Percentiles rank a stretch among this genome's conserved stretches.
Conservation (phyloP, 2,329 filamentous ascomycete genomes). For the Sarocladium brachiariae region DNA sequence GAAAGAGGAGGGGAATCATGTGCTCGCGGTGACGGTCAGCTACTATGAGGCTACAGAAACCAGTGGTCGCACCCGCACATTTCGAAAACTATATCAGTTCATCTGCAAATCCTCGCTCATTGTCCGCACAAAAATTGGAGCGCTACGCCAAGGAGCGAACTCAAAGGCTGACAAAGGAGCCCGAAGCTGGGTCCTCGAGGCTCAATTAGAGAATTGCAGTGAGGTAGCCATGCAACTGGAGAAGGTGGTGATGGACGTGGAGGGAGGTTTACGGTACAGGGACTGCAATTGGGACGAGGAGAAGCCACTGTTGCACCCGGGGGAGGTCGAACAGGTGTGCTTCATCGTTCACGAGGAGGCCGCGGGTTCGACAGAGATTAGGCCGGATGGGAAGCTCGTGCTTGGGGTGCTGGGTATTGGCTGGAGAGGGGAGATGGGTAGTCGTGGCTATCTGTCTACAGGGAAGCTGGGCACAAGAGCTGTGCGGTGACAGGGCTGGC, state of each 20-base stretch:
- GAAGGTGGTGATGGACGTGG: conserved; percentile 48
- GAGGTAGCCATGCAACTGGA: conserved; percentile 78
- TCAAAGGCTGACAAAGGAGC: conserved; percentile 15
- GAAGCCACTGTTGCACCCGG: conserved; percentile 52
- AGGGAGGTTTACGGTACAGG: conserved; percentile 40
- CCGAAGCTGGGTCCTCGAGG: conserved; percentile 70
- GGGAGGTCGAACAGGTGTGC: conserved; percentile 60
- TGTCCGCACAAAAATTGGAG: conserved; percentile 81
- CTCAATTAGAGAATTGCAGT: conserved; percentile 90
- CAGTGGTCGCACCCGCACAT: conserved; percentile 69
- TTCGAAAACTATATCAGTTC: conserved; percentile 95
- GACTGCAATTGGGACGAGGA: conserved; percentile 52
- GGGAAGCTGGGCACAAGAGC: conserved; percentile 63
- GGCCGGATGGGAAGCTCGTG: conserved; percentile 49
- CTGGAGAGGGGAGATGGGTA: conserved; percentile 87
- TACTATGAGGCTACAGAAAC: conserved; percentile 82
- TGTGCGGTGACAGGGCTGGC: conserved; percentile 13
- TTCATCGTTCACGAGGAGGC: conserved; percentile 47
- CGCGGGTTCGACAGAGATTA: conserved; percentile 36
- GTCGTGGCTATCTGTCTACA: conserved; percentile 78
- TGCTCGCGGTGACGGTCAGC: conserved; percentile 85
- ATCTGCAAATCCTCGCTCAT: conserved; percentile 84
- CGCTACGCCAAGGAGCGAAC: conserved; percentile 33
- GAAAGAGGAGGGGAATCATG: conserved; percentile 90
- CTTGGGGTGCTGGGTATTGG: conserved; percentile 80